Evolutionary conservation across 257 asterid genomes (phyloP).

Genomic region (Eucommia ulmoides): DNA sequence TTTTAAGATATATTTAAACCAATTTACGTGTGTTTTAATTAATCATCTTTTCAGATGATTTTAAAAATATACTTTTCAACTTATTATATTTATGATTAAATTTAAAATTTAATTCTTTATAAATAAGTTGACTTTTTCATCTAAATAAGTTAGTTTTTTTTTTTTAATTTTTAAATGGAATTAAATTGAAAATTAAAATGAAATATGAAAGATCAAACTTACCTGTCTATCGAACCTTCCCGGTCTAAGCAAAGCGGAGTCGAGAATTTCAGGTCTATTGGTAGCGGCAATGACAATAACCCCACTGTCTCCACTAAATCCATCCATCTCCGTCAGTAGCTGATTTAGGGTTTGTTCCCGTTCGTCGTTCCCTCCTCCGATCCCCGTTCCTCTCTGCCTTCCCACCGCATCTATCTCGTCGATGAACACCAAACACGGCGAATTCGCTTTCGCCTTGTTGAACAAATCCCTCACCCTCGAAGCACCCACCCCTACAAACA

Average conservation of each 20-base stretch:
- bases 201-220: background rate
- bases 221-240: conserved; percentile 71
- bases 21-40: too few species aligned
- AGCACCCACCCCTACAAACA: conserved; percentile 78
- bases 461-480: conserved; percentile 64
- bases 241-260: conserved; percentile 56
- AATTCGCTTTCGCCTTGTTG: conserved; percentile 37
- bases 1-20: too few species aligned
- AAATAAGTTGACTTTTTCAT: background rate
- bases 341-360: conserved; percentile 66
- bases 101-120: too few species aligned
- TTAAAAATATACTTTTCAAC: too few species aligned
- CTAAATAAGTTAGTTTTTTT: background rate
- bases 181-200: background rate
- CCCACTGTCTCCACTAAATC: conserved; percentile 40
- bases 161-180: background rate
- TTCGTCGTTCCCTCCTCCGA: conserved; percentile 76
- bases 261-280: conserved; percentile 59
- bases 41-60: too few species aligned
- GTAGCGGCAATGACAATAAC: conserved; percentile 59
- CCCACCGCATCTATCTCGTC: conserved; percentile 76
- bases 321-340: conserved; percentile 65
- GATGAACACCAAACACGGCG: conserved; percentile 52
- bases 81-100: too few species aligned
- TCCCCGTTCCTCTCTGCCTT: conserved; percentile 62